phyloP scores from a whole-genome alignment of 2,329 filamentous ascomycete genomes.

The Pestalotiopsis sp. region DNA sequence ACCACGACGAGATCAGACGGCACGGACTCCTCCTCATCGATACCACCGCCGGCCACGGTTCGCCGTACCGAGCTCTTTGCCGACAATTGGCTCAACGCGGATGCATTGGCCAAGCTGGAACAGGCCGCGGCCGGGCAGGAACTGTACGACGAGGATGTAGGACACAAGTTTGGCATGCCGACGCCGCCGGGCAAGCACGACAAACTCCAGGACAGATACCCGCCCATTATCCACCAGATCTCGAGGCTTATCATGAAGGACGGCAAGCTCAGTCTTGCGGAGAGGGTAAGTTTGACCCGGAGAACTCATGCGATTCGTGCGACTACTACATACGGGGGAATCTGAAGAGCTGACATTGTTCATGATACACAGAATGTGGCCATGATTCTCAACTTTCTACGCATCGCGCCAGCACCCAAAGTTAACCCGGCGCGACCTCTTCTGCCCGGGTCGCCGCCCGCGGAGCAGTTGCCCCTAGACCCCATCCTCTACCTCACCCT shows the following conservation, averaged over 20 bases:
- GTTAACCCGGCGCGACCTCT: constrained; percentile 73
- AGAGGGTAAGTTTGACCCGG: constrained; percentile 66
- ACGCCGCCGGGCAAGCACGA: constrained; percentile 53
- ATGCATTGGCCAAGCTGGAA: constrained; percentile 30
- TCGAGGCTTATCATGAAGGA: constrained; percentile 90
- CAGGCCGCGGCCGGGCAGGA: constrained; percentile 29
- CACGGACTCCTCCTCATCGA: neutral
- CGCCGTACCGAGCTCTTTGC: constrained; percentile 25
- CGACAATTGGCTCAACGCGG: constrained; percentile 31
- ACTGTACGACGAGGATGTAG: constrained; percentile 42
- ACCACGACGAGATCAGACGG: constrained; percentile 17
- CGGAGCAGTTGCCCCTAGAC: constrained; percentile 81
- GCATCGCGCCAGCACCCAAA: constrained; percentile 79
- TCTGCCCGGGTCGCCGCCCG: constrained; percentile 75
- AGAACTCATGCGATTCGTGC: neutral
- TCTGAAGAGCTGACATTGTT: neutral
- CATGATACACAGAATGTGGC: constrained; percentile 71
- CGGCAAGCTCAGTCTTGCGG: constrained; percentile 88
- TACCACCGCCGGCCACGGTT: constrained; percentile 17
- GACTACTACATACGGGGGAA: neutral
- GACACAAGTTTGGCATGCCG: constrained; percentile 81
- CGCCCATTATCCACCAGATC: constrained; percentile 82
- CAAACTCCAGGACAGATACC: constrained; percentile 80
- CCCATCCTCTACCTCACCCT: constrained; percentile 87
- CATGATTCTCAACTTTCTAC: constrained; percentile 79